phyloP scores from a whole-genome alignment of 1,284 basidiomycete genomes.

The Trametes pubescens region DNA sequence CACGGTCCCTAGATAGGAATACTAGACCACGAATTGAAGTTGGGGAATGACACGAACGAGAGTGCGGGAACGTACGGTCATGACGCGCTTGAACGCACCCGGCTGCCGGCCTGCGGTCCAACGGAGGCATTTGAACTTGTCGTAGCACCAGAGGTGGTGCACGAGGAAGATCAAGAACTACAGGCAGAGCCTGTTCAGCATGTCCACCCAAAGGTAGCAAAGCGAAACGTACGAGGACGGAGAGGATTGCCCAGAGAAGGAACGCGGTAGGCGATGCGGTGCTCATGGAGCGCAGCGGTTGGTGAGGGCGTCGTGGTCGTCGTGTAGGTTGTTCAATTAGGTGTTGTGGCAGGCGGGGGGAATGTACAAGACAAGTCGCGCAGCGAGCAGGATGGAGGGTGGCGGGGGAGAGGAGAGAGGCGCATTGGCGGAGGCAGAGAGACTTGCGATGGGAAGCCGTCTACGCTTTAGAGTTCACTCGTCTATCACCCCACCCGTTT shows the following conservation, averaged over 20 bases:
- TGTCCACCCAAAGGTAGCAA: constrained; percentile 5
- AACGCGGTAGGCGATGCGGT: constrained; percentile 73
- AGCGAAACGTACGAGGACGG: constrained; percentile 59
- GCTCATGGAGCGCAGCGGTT: constrained; percentile 55
- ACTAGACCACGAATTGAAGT: constrained; percentile 50
- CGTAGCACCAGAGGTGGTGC: constrained; percentile 77
- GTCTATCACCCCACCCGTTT: constrained; percentile 1
- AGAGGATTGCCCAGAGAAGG: constrained; percentile 74
- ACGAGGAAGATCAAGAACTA: constrained; percentile 74
- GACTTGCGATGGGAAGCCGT: constrained; percentile 7
- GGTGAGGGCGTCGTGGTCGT: constrained; percentile 1
- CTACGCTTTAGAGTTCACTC: background rate
- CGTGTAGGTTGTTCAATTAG: constrained; percentile 1
- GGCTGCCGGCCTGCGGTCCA: constrained; percentile 77
- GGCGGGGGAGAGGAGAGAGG: background rate
- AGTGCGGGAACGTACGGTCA: constrained; percentile 65
- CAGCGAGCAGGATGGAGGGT: constrained; percentile 9
- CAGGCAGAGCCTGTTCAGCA: background rate
- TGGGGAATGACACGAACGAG: background rate
- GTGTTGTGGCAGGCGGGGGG: background rate
- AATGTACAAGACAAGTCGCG: constrained; percentile 4
- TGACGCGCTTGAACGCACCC: constrained; percentile 81
- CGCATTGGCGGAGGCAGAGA: constrained; percentile 7
- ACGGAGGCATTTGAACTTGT: constrained; percentile 72
- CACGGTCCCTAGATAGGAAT: constrained; percentile 74